Evolutionary conservation across 805 yeast species (phyloP).

Genomic region (Cyberlindnera subsufficiens): DNA sequence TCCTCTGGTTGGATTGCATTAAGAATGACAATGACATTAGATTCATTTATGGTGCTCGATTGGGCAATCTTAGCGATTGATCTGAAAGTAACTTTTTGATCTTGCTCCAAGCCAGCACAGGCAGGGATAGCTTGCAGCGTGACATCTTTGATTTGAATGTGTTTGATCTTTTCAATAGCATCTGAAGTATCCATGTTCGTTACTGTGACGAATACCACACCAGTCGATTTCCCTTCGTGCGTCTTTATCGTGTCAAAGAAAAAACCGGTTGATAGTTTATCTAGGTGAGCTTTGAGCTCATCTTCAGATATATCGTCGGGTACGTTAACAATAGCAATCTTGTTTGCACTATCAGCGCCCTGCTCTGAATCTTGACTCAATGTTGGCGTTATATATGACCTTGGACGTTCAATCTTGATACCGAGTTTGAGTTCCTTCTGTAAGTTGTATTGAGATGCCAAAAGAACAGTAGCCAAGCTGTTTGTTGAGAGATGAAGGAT

Average conservation of each 20-base stretch:
- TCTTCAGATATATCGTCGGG: conserved; percentile 38
- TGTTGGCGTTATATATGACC: conserved; percentile 35
- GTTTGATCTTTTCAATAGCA: conserved; percentile 28
- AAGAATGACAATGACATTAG: conserved; percentile 55
- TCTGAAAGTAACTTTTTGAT: conserved; percentile 19
- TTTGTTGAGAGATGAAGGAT: conserved; percentile 47
- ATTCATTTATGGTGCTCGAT: conserved; percentile 9
- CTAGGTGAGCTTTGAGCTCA: conserved; percentile 36
- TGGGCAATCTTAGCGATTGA: conserved; percentile 14
- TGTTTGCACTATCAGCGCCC: conserved; percentile 36
- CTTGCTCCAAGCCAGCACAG: conserved; percentile 25
- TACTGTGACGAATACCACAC: conserved; percentile 52
- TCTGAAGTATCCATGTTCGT: background rate
- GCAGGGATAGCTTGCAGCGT: conserved; percentile 31
- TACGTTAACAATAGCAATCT: conserved; percentile 40
- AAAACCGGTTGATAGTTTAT: conserved; percentile 21
- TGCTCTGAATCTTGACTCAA: background rate
- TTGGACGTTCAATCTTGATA: conserved; percentile 36
- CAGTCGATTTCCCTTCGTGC: conserved; percentile 46
- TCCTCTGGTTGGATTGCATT: conserved; percentile 66
- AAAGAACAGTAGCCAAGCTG: conserved; percentile 48
- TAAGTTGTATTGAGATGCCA: conserved; percentile 36
- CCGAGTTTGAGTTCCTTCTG: conserved; percentile 26
- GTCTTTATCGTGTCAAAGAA: conserved; percentile 17
- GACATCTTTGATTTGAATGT: conserved; percentile 30